phyloP scores from a whole-genome alignment of 2,329 filamentous ascomycete genomes.

The Pseudogymnoascus sp. region DNA sequence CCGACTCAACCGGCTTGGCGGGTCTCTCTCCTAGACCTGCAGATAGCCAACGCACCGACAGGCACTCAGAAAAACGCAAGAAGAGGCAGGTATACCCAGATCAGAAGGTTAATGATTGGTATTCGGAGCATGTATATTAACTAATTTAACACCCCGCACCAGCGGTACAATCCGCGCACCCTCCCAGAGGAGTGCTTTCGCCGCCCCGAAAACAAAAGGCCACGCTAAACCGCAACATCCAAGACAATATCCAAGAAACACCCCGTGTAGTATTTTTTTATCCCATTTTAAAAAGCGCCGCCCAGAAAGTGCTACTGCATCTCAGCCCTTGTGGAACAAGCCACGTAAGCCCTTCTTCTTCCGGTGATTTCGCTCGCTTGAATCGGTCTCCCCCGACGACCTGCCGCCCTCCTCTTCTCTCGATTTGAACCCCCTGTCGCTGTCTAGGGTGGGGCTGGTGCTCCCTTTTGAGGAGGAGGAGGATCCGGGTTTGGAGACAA shows the following conservation, averaged over 20 bases:
- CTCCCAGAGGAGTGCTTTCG: neutral
- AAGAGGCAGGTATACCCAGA: neutral
- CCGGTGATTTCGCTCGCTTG: neutral
- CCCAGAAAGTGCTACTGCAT: neutral
- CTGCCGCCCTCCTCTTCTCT: conserved; percentile 15
- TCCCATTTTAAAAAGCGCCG: neutral
- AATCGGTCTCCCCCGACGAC: neutral
- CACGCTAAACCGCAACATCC: neutral
- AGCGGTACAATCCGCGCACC: neutral
- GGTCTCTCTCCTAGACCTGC: neutral
- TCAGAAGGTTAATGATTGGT: neutral
- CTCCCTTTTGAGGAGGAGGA: conserved; percentile 1
- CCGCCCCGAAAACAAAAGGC: neutral
- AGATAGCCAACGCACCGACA: neutral
- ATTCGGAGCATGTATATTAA: neutral
- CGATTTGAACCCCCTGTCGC: conserved; percentile 10
- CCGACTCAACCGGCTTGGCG: neutral
- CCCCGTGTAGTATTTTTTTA: neutral
- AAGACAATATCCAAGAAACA: neutral
- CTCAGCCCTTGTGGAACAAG: conserved; percentile 12
- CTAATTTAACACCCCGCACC: conserved; percentile 1
- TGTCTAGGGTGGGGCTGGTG: conserved; percentile 11
- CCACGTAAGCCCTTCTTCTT: conserved; percentile 12
- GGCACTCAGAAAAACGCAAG: neutral
- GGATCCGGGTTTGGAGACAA: neutral